Evolutionary conservation across 257 asterid genomes (phyloP), one percentile per base, ranked within the genome.

Genomic region (Oldenlandia corymbosa): DNA sequence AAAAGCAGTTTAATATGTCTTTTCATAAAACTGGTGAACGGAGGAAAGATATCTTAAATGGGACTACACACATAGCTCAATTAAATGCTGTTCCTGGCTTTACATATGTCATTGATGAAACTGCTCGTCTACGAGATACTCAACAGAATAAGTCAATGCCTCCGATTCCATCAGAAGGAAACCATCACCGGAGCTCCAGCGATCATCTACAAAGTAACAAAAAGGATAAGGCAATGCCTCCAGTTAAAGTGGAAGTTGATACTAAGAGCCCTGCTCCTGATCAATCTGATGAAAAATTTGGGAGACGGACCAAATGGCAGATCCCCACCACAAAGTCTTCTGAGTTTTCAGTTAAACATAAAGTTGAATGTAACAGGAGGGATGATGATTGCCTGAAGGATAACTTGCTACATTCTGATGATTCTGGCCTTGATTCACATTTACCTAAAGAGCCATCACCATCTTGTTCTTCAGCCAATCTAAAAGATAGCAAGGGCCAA

Each of bases 81-180:
- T 78, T 85, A 72, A 86, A 86, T 61, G 90, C 89, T 37, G 85
- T 88, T 66, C 86, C 95, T 64, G 95, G 84, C 58, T 88, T 88
- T 71, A 77, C 89, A 23, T 75, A 64, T 78, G 84, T 88, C 62
- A 75, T 85, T 52, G 85, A 88, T 69, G 88, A 74, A 80, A 63
- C 67, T 58, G 54, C 80, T 48, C 79, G 45, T 66, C 53, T 43
- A 59, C 77, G 68, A 60, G 77, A 81, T 74, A 65, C 75, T 16
- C 87, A 75, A 54, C 73, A 64, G 57, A 68, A 58, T 55, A 75
- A 63, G 64, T 73, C 66, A 62, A 66, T 62, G 62, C 79, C 83
- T 62, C 67, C 74, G 34, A 70, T 74, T 69, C 84, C 75, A 66
- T 62, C 71, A 60, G 91, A 74, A 58, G 85, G 74, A 43, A 77